phyloP scores from a whole-genome alignment of 257 asterid species.

The Solanum arcanum region DNA sequence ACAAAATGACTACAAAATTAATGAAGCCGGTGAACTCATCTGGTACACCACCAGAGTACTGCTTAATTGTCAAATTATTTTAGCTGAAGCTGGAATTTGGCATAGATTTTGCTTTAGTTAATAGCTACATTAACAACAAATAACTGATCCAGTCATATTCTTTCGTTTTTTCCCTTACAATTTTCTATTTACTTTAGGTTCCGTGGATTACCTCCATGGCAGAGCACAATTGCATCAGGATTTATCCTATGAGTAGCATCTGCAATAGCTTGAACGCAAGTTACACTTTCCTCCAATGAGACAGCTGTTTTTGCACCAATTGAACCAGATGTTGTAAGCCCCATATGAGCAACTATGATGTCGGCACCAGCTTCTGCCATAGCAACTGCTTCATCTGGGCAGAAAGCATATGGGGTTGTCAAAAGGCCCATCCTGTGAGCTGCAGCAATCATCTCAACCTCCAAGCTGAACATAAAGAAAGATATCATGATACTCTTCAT shows the following conservation, averaged over 20 bases:
- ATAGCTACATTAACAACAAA: background rate
- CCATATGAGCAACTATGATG: conserved; percentile 95
- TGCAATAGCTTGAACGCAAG: conserved; percentile 82
- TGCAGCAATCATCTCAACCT: conserved; percentile 89
- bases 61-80: background rate
- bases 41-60: background rate
- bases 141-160: background rate
- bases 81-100: background rate
- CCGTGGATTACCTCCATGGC: conserved; percentile 77
- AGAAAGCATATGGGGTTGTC: conserved; percentile 95
- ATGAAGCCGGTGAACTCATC: background rate
- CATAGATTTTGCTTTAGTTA: background rate
- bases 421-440: conserved; percentile 91
- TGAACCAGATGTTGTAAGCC: conserved; percentile 91
- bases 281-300: conserved; percentile 74
- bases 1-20: background rate
- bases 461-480: conserved; percentile 42
- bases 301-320: conserved; percentile 89
- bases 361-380: conserved; percentile 98
- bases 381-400: conserved; percentile 68
- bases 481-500: background rate
- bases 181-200: background rate
- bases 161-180: background rate
- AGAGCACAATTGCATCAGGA: conserved; percentile 60
- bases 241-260: conserved; percentile 77